Base-by-base conservation (phyloP, 2,329 filamentous ascomycete genomes). In the Cladosporium sp. region DNA sequence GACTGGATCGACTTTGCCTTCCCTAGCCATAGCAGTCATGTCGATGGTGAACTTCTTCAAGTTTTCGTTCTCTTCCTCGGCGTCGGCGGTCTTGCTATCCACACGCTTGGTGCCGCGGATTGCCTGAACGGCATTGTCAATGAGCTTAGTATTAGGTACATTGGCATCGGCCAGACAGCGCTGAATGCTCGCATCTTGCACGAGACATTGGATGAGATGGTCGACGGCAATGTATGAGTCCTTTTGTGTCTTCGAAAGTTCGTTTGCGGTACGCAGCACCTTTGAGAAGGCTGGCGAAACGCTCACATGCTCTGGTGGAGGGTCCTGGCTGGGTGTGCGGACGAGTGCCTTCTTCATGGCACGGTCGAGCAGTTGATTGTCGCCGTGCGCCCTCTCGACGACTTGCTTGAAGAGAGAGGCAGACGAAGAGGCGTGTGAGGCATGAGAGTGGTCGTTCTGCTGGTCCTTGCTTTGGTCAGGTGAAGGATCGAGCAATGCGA, bases 41-140 rank as follows among this genome's bases (percentile, higher is more conserved):
- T 99, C 94, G 68, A 97, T 94, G 57, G 94, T 97, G 75, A 97
- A 99, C 70, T 97, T 99, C 78, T 92, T 90, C 60, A 99, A 80
- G 71, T 96, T 97, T 76, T 99, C 94, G 68, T 92, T 90, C 68
- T 97, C 93, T 68, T 89, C 82, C 74, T 97, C 94, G 0, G 88
- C 86, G 75, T 99, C 94, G 56, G 94, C 94, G 3, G 90, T 96
- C 79, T 96, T 96, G 60, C 91, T 96, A 75, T 99, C 94, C 40
- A 99, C 92, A 62, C 93, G 83, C 77, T 87, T 91, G 40, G 91
- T 97, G 60, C 94, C 94, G 62, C 94, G 88, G 66, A 99, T 96
- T 59, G 91, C 86, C 68, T 91, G 84, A 39, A 99, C 85, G n/a
- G 94, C 93, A 64, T 89, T 87, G 71, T 96, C 90, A 61, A 99